Base-by-base conservation (phyloP, 768 basidiomycete species). In the Imleria badia region DNA sequence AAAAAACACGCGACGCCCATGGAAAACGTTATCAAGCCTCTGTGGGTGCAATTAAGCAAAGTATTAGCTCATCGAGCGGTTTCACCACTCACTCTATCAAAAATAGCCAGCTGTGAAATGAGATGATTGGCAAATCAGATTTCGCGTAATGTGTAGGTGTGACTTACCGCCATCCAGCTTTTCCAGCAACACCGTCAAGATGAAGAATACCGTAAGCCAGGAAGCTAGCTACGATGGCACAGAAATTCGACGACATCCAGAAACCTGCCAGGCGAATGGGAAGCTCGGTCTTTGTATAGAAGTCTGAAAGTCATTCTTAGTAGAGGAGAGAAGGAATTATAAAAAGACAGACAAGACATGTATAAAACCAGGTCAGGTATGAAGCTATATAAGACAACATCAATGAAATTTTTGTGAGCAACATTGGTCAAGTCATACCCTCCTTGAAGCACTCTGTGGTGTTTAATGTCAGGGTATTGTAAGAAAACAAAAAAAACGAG, bases 321-420 rank as follows among this genome's bases (percentile, higher is more conserved):
- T n/a, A 20, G 0, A 17, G 19, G 15, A 9, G 36, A 20, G 0
- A 22, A 23, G 2, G 17, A 23, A n/a, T 19, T 8, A 19, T 10
- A 8, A 22, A 45, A 23, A 11, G 53, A 71, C 78, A 23, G 13
- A 82, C 81, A 86, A 1, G 81, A 82, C 26, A 86, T 69, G 63
- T 86, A 87, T 13, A 86, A 68, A 47, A 87, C 77, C 6, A 83
- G 69, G 57, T 85, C 83, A 1, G 81, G 82, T 49, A 83, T 80
- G 62, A 82, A 83, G 22, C 80, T 78, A 45, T 15, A 31, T 34
- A 35, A n/a, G 4, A 11, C 15, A 12, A 39, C 10, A 22, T 52
- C 31, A 53, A 30, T 39, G n/a, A 11, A 12, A 29, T n/a, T 36
- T 2, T 14, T 6, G 4, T 6, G 46, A 29, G 2, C 5, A 31